Base-by-base conservation (phyloP, 228 moss, liverwort and hornwort species). In the Sphagnum fallax region DNA sequence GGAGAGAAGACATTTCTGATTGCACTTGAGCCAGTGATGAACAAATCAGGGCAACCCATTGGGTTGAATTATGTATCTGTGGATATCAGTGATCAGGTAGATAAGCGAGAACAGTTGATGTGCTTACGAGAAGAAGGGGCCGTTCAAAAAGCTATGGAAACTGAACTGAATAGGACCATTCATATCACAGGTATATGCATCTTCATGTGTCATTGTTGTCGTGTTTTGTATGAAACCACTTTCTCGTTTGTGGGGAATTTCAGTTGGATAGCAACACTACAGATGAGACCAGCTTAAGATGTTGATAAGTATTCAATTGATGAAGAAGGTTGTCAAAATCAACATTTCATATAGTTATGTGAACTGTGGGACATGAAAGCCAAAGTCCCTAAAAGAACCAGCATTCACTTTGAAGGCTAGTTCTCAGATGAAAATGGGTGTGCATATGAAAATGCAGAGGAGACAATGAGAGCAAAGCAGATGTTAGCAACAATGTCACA, bases 401-500 rank as follows among this genome's bases (percentile, higher is more conserved):
- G 32, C 32, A 32, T 32, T 32, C 2, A 2, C 32, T 32, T 32
- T 32, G 32, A 32, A 32, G 32, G 32, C 32, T 32, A 32, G 32
- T 32, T 32, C 32, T 32, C 32, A 32, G 32, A 32, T 32, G 32
- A 32, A 32, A 32, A 32, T 32, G 32, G 32, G 32, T 32, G 2
- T 32, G 32, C 2, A 2, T 32, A 32, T 32, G 32, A 32, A 32
- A 32, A 32, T 64, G 73, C 84, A 91, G 91, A 91, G 74, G 91
- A 84, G 79, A 84, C 87, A 71, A 91, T 91, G 89, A 87, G 91
- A 70, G 87, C 91, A 49, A 91, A 89, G 76, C 89, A 91, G 75
- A 84, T 91, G 81, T 73, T 91, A 52, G 89, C 91, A 52, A 91
- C 91, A 62, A 89, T 91, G 91, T 83, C 91, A 73, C 91, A 91